Conservation (phyloP, 805 yeast genomes). For the Myxozyma lipomycoides region DNA sequence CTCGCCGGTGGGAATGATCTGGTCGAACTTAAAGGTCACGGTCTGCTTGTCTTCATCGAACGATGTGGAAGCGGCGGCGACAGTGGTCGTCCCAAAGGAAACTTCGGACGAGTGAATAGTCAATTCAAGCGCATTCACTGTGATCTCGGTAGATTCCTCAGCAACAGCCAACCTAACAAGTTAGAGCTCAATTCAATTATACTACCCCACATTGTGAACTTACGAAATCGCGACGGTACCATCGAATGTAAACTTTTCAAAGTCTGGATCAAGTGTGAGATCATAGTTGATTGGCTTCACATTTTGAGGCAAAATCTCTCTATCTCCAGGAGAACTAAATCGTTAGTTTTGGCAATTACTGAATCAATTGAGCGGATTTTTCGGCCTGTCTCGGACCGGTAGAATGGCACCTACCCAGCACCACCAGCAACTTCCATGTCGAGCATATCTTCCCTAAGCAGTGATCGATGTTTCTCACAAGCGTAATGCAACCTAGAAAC, state of each 20-base stretch:
- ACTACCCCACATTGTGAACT: slow-evolving; percentile 39
- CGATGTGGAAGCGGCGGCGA: slow-evolving; percentile 33
- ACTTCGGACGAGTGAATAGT: slow-evolving; percentile 48
- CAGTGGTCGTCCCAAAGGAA: slow-evolving; percentile 7
- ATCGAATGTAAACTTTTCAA: slow-evolving; percentile 43
- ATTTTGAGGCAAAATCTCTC: slow-evolving; percentile 54
- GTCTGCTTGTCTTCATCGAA: slow-evolving; percentile 58
- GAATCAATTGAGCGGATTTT: background rate
- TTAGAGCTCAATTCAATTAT: background rate
- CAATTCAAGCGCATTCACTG: slow-evolving; percentile 62
- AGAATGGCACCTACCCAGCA: slow-evolving; percentile 10
- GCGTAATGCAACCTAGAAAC: slow-evolving; percentile 9
- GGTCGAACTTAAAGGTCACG: slow-evolving; percentile 54
- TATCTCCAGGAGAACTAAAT: slow-evolving; percentile 28
- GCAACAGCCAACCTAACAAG: slow-evolving; percentile 40
- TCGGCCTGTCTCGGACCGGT: background rate
- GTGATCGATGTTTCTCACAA: slow-evolving; percentile 17
- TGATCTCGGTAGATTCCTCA: slow-evolving; percentile 44
- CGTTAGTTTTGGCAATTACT: too few species aligned
- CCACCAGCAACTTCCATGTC: slow-evolving; percentile 23
- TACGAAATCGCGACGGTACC: slow-evolving; percentile 48
- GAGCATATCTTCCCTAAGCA: slow-evolving; percentile 23
- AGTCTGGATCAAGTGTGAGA: slow-evolving; percentile 61
- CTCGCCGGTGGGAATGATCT: slow-evolving; percentile 41
- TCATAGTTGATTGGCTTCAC: slow-evolving; percentile 75